These are phyloP conservation scores for Scheffersomyces parashehatae DNA, from an alignment of 1,139 yeast species.

Conservation along the genomic window DNA sequence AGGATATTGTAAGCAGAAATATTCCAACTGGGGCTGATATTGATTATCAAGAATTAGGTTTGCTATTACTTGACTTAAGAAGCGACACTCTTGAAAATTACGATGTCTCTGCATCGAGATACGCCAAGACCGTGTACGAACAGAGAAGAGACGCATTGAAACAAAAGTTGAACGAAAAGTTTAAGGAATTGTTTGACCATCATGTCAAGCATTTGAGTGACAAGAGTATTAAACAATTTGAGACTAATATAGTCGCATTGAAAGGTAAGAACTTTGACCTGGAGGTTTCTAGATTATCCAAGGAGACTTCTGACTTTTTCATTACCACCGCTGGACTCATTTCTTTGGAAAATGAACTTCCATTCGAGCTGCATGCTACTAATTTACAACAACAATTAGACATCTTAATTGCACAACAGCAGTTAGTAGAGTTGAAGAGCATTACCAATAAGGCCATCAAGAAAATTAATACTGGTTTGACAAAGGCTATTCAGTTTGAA, in stretches of 20 bases:
- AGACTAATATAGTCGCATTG: slow-evolving; percentile 5
- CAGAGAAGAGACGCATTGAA: slow-evolving; percentile 56
- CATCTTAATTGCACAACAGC: slow-evolving; percentile 36
- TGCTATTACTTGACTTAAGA: slow-evolving; percentile 40
- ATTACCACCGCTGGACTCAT: slow-evolving; percentile 18
- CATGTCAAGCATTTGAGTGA: slow-evolving; percentile 15
- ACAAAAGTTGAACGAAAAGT: slow-evolving; percentile 45
- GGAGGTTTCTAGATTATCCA: slow-evolving; percentile 9
- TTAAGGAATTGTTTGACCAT: slow-evolving; percentile 44
- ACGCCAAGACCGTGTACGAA: slow-evolving; percentile 62
- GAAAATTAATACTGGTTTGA: slow-evolving; percentile 39
- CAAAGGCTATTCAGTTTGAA: slow-evolving; percentile 40
- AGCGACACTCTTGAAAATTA: slow-evolving; percentile 51
- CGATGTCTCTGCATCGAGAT: slow-evolving; percentile 73
- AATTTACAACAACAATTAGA: slow-evolving; percentile 23
- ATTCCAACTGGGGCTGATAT: slow-evolving; percentile 16
- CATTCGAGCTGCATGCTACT: slow-evolving; percentile 11
- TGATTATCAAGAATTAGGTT: slow-evolving; percentile 43
- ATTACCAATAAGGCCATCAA: slow-evolving; percentile 39
- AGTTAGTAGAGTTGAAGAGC: slow-evolving; percentile 44
- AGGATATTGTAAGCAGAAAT: slow-evolving; percentile 15
- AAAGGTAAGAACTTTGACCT: slow-evolving; percentile 6
- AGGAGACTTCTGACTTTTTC: slow-evolving; percentile 17
- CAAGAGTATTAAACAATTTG: slow-evolving; percentile 4
- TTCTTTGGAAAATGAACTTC: slow-evolving; percentile 27